Conservation (phyloP, 2,329 filamentous ascomycete species). For the Tricladium varicosporioides region DNA sequence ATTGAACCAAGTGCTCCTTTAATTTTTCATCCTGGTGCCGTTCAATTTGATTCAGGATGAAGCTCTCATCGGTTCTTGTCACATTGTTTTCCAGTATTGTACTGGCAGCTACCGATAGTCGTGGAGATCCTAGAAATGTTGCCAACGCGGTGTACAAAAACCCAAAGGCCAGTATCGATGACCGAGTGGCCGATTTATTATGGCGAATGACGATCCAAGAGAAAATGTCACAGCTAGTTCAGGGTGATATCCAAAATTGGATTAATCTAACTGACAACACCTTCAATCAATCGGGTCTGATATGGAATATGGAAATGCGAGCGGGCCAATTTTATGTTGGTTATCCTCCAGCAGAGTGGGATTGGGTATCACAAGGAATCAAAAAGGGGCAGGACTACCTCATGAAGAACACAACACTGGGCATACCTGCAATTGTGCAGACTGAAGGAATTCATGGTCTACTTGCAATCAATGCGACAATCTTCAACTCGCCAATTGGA, state of each 20-base stretch:
- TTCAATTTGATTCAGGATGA: no score
- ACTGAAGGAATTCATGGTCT: conserved; percentile 75
- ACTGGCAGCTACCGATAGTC: no score
- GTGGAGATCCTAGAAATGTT: no score
- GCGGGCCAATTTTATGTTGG: conserved; percentile 69
- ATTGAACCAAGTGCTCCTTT: no score
- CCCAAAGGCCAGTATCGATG: conserved; percentile 58
- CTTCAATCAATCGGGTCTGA: conserved; percentile 67
- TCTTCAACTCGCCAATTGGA: conserved; percentile 76
- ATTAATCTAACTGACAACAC: conserved; percentile 63
- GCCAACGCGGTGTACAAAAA: conserved; percentile 57
- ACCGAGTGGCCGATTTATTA: conserved; percentile 64
- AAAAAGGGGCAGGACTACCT: conserved; percentile 68
- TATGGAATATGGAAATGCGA: conserved; percentile 54
- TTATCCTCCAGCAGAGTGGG: conserved; percentile 62
- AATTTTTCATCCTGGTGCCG: no score
- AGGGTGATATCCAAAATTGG: conserved; percentile 72
- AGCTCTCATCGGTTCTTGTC: no score
- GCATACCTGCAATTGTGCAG: conserved; percentile 72
- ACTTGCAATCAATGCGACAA: conserved; percentile 69
- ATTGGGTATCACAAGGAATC: conserved; percentile 55
- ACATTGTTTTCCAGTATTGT: no score
- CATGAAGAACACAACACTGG: conserved; percentile 61
- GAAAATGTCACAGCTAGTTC: conserved; percentile 67
- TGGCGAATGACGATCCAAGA: conserved; percentile 73